Conservation (phyloP, 2,329 filamentous ascomycete genomes). For the Alternaria triticimaculans region DNA sequence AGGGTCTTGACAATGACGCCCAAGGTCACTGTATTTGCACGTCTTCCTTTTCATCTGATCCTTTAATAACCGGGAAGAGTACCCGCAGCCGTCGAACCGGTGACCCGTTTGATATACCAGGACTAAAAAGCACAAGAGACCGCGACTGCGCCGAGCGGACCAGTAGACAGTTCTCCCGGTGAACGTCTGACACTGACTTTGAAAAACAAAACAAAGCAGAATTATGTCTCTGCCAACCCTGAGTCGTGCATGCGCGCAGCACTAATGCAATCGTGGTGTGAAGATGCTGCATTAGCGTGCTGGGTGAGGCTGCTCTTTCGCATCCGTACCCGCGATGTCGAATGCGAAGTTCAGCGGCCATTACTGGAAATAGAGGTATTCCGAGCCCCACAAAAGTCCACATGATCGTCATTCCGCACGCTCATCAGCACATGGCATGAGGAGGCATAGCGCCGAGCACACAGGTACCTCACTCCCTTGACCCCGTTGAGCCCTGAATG, state of each 20-base stretch:
- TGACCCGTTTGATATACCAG: slow-evolving; percentile 3
- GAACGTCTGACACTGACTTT: slow-evolving; percentile 13
- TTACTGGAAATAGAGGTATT: slow-evolving; percentile 1
- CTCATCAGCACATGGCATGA: not conserved
- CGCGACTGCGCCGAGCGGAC: slow-evolving; percentile 9
- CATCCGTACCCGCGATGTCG: slow-evolving; percentile 2
- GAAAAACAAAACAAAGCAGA: slow-evolving; percentile 9
- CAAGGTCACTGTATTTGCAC: not conserved
- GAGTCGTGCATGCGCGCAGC: slow-evolving; percentile 8
- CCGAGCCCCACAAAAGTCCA: slow-evolving; percentile 2
- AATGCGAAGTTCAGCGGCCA: slow-evolving; percentile 8
- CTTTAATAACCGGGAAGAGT: not conserved
- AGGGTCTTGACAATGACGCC: not conserved
- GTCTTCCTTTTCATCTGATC: not conserved
- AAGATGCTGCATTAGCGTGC: slow-evolving; percentile 23
- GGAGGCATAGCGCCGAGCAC: not conserved
- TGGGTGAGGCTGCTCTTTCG: slow-evolving; percentile 20
- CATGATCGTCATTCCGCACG: not conserved
- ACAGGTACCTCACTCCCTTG: slow-evolving; percentile 6
- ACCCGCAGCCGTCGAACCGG: slow-evolving; percentile 8
- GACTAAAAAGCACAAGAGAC: not conserved
- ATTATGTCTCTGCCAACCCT: slow-evolving; percentile 8
- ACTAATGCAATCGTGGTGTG: slow-evolving; percentile 16
- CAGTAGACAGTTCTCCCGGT: slow-evolving; percentile 6
- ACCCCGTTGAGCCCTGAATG: slow-evolving; percentile 3